A percentile compares a stretch with the other conserved stretches of the same genome.
phyloP scores from a whole-genome alignment of 345 rosid genomes.

The Euphorbia tirucalli region DNA sequence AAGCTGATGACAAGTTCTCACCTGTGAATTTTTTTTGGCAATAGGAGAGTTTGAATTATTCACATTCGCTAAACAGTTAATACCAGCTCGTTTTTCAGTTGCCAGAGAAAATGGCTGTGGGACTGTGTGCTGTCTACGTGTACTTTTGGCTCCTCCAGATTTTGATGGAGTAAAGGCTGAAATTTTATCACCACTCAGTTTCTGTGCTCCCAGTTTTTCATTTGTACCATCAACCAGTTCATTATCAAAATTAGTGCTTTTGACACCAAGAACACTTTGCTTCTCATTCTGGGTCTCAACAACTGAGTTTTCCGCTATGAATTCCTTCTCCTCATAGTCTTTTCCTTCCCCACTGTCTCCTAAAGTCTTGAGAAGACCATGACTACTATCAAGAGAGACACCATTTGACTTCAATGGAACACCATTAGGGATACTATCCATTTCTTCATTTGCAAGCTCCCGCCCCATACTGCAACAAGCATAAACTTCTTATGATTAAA shows the following conservation, averaged over 20 bases:
- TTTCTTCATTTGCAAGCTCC: slow-evolving; percentile 51
- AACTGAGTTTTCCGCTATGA: slow-evolving; percentile 32
- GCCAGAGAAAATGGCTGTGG: slow-evolving; percentile 53
- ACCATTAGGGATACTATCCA: slow-evolving; percentile 60
- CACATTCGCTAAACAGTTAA: slow-evolving; percentile 30
- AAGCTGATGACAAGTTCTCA: slow-evolving; percentile 21
- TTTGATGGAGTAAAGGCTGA: slow-evolving; percentile 34
- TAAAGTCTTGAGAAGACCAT: slow-evolving; percentile 47
- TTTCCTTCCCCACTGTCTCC: slow-evolving; percentile 40
- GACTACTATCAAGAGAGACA: slow-evolving; percentile 37
- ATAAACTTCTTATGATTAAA: slow-evolving; percentile 3
- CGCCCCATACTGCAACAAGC: slow-evolving; percentile 71
- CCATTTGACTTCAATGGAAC: slow-evolving; percentile 31
- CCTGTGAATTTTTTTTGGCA: slow-evolving; percentile 57
- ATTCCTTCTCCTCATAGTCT: slow-evolving; percentile 59
- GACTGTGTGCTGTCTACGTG: slow-evolving; percentile 26
- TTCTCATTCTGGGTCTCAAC: slow-evolving; percentile 35
- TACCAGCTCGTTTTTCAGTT: slow-evolving; percentile 46
- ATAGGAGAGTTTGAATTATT: slow-evolving; percentile 40
- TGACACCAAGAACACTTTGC: slow-evolving; percentile 39
- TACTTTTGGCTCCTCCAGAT: slow-evolving; percentile 30
- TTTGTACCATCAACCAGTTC: slow-evolving; percentile 23
- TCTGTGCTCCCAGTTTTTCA: slow-evolving; percentile 37
- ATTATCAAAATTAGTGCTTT: slow-evolving; percentile 36
- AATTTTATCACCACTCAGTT: slow-evolving; percentile 27